A percentile compares a stretch with the other conserved stretches of the same genome.
phyloP scores from a whole-genome alignment of 108 stramenopile genomes.

The Cyclostephanos tholiformis region DNA sequence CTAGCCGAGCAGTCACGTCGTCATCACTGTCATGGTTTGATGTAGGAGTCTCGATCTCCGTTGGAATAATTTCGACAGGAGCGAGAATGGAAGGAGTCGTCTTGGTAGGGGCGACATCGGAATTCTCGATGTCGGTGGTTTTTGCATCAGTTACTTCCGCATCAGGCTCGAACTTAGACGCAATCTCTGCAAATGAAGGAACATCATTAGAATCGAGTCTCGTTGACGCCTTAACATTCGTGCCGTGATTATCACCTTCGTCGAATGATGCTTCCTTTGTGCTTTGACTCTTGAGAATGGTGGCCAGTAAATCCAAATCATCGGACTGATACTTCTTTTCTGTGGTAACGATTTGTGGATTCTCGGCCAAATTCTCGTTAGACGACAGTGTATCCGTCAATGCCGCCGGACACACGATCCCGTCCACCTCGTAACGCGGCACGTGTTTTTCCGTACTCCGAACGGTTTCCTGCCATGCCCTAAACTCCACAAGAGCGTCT shows the following conservation, averaged over 20 bases:
- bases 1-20: slow-evolving; percentile 1
- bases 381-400: not conserved
- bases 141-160: not conserved
- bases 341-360: too few relatives aligned
- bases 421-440: slow-evolving; percentile 8
- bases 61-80: not conserved
- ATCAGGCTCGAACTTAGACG: not conserved
- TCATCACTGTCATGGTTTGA: not conserved
- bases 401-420: not conserved
- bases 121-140: slow-evolving; percentile 2
- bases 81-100: not conserved
- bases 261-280: not conserved
- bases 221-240: not conserved
- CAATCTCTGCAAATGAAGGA: not conserved
- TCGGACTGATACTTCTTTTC: not conserved
- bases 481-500: slow-evolving; percentile 38
- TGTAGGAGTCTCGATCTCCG: not conserved
- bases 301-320: not conserved
- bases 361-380: not conserved
- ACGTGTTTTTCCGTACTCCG: slow-evolving; percentile 1
- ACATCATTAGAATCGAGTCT: not conserved
- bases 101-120: not conserved
- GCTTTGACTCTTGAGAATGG: not conserved
- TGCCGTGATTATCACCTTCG: not conserved
- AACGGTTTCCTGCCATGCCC: slow-evolving; percentile 50